These are phyloP conservation scores for Elongisporangium prolatum DNA, from an alignment of 352 stramenopile genomes.

Conservation along the genomic window DNA sequence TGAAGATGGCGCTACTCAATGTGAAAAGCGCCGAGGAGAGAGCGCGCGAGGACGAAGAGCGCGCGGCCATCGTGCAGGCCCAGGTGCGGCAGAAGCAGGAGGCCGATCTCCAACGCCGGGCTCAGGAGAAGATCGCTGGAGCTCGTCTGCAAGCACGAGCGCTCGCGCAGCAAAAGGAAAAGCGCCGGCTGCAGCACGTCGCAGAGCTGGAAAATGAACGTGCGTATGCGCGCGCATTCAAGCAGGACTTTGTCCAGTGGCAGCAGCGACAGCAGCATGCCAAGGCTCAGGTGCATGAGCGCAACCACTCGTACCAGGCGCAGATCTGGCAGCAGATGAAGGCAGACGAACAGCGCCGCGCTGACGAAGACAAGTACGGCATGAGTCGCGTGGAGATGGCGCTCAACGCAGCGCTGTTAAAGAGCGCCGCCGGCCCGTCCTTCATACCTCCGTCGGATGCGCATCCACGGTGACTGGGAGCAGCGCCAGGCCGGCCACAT, in stretches of 20 bases:
- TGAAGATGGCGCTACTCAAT: slow-evolving; percentile 52
- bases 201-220: slow-evolving; percentile 28
- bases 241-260: slow-evolving; percentile 40
- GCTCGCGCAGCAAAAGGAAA: slow-evolving; percentile 36
- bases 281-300: slow-evolving; percentile 24
- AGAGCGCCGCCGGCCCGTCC: slow-evolving; percentile 16
- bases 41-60: slow-evolving; percentile 47
- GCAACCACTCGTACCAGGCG: slow-evolving; percentile 34
- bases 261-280: slow-evolving; percentile 26
- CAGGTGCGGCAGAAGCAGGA: slow-evolving; percentile 33
- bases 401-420: slow-evolving; percentile 44
- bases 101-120: slow-evolving; percentile 24
- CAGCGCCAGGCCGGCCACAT: background rate
- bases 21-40: slow-evolving; percentile 61
- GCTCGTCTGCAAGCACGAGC: slow-evolving; percentile 28
- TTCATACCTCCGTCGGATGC: background rate
- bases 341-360: slow-evolving; percentile 26
- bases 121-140: slow-evolving; percentile 26
- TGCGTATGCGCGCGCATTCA: slow-evolving; percentile 38
- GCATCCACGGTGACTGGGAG: background rate
- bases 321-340: slow-evolving; percentile 49
- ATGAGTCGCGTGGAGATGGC: slow-evolving; percentile 58
- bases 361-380: slow-evolving; percentile 58
- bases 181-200: slow-evolving; percentile 23
- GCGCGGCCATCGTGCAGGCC: slow-evolving; percentile 31